These are phyloP conservation scores for Podospora didyma DNA, from an alignment of 495 filamentous ascomycete genomes.

Conservation along the genomic window DNA sequence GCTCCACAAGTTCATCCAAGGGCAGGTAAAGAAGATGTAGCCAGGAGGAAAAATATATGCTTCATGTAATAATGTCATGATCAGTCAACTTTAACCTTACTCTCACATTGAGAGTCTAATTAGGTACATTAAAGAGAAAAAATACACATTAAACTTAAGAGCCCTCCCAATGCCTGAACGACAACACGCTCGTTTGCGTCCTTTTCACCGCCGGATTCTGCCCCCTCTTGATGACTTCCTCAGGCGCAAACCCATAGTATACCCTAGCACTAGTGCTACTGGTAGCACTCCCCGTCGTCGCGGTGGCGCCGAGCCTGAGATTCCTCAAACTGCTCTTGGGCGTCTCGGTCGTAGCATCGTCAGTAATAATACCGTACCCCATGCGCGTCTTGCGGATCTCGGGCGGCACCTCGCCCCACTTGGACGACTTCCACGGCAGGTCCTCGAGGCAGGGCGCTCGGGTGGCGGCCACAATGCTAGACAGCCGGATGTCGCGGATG, in stretches of 20 bases:
- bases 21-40: no score
- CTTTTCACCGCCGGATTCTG: background rate
- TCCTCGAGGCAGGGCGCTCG: constrained; percentile 23
- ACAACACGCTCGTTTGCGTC: background rate
- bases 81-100: no score
- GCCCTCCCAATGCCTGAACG: background rate
- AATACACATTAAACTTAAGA: no score
- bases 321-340: background rate
- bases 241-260: constrained; percentile 25
- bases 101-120: no score
- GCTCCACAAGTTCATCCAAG: no score
- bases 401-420: constrained; percentile 25
- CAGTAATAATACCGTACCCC: constrained; percentile 21
- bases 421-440: constrained; percentile 22
- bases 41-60: no score
- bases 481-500: constrained; percentile 20
- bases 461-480: constrained; percentile 25
- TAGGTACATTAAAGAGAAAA: no score
- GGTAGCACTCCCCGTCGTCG: background rate
- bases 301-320: background rate
- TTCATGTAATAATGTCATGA: no score
- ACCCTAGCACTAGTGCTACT: background rate
- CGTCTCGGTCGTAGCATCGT: constrained; percentile 7
- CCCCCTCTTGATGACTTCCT: constrained; percentile 11
- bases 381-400: constrained; percentile 16